Evolutionary conservation across 768 basidiomycete genomes (phyloP).

Genomic region (Rhizopogon roseolus): DNA sequence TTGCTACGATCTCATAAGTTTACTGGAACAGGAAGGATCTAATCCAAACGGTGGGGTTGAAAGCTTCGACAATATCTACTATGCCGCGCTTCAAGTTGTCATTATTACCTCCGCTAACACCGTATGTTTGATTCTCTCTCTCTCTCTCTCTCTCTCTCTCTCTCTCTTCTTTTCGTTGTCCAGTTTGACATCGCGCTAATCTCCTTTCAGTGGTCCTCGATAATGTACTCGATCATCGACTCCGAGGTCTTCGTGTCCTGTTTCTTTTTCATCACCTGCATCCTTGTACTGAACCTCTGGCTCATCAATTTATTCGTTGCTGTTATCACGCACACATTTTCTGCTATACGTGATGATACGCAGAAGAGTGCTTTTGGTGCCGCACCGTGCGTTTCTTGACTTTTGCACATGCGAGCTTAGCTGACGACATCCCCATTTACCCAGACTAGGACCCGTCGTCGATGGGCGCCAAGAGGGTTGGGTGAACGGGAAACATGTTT

Average conservation of each 20-base stretch:
- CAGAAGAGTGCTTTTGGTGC: constrained; percentile 92
- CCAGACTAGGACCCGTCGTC: constrained; percentile 33
- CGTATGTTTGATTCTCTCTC: too few relatives aligned
- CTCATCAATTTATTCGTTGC: constrained; percentile 91
- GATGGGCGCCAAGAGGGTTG: constrained; percentile 66
- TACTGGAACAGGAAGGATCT: constrained; percentile 41
- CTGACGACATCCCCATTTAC: constrained; percentile 1
- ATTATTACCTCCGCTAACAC: constrained; percentile 78
- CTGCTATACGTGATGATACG: constrained; percentile 80
- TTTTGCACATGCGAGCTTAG: neutral
- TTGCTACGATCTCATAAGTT: neutral
- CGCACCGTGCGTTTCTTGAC: constrained; percentile 25
- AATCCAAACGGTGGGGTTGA: constrained; percentile 66
- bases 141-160: too few relatives aligned
- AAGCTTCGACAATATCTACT: constrained; percentile 89
- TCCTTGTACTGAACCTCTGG: constrained; percentile 92
- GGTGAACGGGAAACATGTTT: constrained; percentile 42
- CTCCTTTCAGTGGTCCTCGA: constrained; percentile 54
- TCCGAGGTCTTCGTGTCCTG: constrained; percentile 86
- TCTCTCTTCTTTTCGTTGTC: too few relatives aligned
- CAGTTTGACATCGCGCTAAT: neutral
- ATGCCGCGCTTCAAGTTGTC: constrained; percentile 75
- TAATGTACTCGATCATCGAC: constrained; percentile 90
- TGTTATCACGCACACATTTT: constrained; percentile 93
- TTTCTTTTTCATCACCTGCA: constrained; percentile 79